Conservation (phyloP, 2,329 filamentous ascomycete species). For the Talaromyces sp. region DNA sequence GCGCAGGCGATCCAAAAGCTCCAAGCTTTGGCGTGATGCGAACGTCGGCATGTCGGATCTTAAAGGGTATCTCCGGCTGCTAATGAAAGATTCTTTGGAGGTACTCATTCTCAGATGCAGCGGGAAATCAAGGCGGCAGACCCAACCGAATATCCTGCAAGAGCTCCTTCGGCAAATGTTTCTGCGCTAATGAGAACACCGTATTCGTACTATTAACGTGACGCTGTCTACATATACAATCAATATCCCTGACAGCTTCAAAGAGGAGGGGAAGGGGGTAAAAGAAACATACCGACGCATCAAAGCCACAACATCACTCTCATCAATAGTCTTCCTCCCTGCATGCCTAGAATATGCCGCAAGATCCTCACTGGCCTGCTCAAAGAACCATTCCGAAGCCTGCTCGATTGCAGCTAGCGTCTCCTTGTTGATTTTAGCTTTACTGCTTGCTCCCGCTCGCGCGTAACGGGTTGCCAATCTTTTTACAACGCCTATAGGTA, state of each 20-base stretch:
- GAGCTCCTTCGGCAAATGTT: conserved; percentile 75
- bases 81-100: not conserved
- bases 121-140: conserved; percentile 33
- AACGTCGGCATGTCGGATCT: not conserved
- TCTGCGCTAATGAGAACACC: conserved; percentile 79
- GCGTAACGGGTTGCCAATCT: conserved; percentile 62
- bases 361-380: conserved; percentile 78
- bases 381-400: conserved; percentile 88
- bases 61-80: not conserved
- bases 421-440: conserved; percentile 68
- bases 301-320: conserved; percentile 75
- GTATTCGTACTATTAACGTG: conserved; percentile 69
- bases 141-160: conserved; percentile 66
- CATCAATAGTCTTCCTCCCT: conserved; percentile 78
- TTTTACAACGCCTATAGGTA: conserved; percentile 72
- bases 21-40: not conserved
- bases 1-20: not conserved
- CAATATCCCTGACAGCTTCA: not conserved
- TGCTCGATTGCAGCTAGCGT: conserved; percentile 71
- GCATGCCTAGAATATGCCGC: conserved; percentile 77
- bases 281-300: conserved; percentile 68
- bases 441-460: conserved; percentile 62
- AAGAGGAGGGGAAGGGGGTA: not conserved
- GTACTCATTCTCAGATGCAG: not conserved
- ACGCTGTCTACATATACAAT: conserved; percentile 63